Evolutionary conservation across 805 yeast genomes (phyloP).

Genomic region (Metschnikowia gruessii): DNA sequence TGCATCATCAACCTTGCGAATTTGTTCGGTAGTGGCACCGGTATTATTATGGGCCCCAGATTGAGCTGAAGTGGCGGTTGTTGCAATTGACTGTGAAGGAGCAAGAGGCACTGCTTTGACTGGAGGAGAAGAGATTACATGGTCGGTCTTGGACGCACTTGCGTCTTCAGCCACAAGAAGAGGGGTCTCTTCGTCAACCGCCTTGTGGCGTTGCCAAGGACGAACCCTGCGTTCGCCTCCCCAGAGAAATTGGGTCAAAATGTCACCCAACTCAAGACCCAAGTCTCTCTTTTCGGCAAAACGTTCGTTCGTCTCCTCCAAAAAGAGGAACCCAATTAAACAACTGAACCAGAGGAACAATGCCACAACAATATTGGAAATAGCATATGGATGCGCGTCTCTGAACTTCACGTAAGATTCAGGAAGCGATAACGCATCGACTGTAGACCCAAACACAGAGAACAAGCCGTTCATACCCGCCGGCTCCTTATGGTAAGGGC

Average conservation of each 20-base stretch:
- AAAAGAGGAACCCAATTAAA: conserved; percentile 41
- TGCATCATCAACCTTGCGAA: background rate
- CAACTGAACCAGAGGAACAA: conserved; percentile 34
- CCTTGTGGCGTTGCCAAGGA: conserved; percentile 20
- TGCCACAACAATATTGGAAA: conserved; percentile 51
- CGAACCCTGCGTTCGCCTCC: conserved; percentile 22
- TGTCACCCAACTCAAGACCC: conserved; percentile 47
- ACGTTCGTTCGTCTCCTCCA: conserved; percentile 52
- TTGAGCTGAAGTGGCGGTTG: conserved; percentile 1
- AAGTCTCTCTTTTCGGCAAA: conserved; percentile 39
- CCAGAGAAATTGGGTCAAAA: conserved; percentile 14
- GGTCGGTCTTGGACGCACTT: background rate
- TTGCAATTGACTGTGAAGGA: background rate
- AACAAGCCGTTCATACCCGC: background rate
- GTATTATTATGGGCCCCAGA: background rate
- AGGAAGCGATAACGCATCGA: background rate
- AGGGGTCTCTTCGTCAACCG: conserved; percentile 9
- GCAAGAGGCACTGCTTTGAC: background rate
- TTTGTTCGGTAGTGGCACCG: background rate
- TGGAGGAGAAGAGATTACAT: conserved; percentile 1
- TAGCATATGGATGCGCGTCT: conserved; percentile 45
- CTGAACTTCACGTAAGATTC: conserved; percentile 26
- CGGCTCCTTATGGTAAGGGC: conserved; percentile 16
- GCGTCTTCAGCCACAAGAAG: background rate
- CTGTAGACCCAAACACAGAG: background rate